Percentiles rank a stretch among this genome's conserved stretches.
Conservation (phyloP, 225 moss, liverwort and hornwort species). For the Pseudisothecium myosuroides region DNA sequence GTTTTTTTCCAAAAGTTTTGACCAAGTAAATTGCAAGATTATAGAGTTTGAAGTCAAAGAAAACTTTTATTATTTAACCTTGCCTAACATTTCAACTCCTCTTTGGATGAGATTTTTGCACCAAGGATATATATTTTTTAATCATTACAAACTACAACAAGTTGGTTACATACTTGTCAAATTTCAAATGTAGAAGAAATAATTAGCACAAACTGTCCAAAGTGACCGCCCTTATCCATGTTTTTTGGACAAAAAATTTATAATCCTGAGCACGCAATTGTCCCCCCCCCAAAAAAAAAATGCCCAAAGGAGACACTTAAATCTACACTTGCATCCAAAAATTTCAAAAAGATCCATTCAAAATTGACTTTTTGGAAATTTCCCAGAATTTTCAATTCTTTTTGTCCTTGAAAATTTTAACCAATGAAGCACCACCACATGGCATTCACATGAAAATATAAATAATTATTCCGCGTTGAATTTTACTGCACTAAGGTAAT, state of each 20-base stretch:
- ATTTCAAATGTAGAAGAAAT: not conserved
- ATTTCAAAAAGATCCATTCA: not conserved
- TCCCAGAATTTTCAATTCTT: too few relatives aligned
- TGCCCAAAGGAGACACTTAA: not conserved
- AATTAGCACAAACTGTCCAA: not conserved
- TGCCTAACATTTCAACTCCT: rapidly evolving
- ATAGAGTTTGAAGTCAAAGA: not conserved
- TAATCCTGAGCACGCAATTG: rapidly evolving
- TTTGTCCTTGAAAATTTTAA: not conserved
- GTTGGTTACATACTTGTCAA: not conserved
- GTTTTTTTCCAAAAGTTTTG: not conserved
- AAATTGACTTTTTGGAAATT: not conserved
- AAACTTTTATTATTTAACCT: too few relatives aligned
- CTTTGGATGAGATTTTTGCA: not conserved
- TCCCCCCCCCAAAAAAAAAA: rapidly evolving
- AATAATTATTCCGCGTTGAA: not conserved
- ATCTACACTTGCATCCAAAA: not conserved
- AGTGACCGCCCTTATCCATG: rapidly evolving
- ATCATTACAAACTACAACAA: not conserved
- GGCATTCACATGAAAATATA: not conserved
- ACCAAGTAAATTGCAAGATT: not conserved
- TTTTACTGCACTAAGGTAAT: not conserved
- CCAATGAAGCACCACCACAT: not conserved
- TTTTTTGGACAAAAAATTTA: rapidly evolving
- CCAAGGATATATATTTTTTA: not conserved